Conservation (phyloP, 2,329 filamentous ascomycete genomes). For the Chrysoporthe austroafricana region DNA sequence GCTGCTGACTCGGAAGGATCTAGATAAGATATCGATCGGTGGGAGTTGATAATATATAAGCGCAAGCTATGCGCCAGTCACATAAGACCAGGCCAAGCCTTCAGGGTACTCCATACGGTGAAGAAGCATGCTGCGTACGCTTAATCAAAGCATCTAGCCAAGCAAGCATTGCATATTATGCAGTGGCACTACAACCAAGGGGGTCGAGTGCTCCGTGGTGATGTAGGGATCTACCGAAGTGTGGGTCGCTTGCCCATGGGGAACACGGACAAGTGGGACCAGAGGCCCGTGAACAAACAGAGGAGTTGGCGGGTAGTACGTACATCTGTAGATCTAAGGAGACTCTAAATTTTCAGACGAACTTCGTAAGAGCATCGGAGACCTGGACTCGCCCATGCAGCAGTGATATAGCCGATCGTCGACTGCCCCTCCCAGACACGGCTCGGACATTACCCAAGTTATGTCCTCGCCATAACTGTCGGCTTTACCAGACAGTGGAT, state of each 20-base stretch:
- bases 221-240: background rate
- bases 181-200: background rate
- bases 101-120: background rate
- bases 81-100: background rate
- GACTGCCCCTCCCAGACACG: background rate
- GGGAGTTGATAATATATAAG: background rate
- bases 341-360: background rate
- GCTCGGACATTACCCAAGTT: constrained; percentile 3
- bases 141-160: background rate
- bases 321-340: background rate
- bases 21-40: background rate
- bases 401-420: background rate
- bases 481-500: background rate
- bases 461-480: background rate
- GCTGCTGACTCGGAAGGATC: background rate
- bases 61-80: background rate
- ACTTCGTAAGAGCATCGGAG: background rate
- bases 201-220: background rate
- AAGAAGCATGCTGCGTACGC: background rate
- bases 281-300: background rate
- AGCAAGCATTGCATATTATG: background rate
- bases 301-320: background rate
- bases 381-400: background rate
- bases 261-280: background rate
- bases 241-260: background rate